Conservation (phyloP, 2,329 filamentous ascomycete genomes). For the Zymoseptoria ardabiliae region DNA sequence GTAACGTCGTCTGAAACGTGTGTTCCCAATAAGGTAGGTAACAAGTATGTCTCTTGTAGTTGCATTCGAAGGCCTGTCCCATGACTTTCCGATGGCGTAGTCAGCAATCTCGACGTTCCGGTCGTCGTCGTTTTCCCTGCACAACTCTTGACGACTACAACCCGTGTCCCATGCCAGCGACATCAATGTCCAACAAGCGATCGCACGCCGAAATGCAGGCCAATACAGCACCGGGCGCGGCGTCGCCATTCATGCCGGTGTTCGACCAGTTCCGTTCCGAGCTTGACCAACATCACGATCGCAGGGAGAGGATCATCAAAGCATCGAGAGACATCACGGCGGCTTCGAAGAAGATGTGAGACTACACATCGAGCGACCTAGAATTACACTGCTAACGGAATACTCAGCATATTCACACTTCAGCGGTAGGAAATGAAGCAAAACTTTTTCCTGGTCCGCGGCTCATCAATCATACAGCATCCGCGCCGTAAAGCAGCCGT, state of each 20-base stretch:
- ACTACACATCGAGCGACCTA: conserved; percentile 4
- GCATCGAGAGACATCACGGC: conserved; percentile 87
- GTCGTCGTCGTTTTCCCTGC: not conserved
- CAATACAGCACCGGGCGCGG: conserved; percentile 5
- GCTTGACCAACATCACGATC: conserved; percentile 89
- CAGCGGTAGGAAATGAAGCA: conserved; percentile 54
- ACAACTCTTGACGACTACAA: not conserved
- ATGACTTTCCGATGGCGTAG: not conserved
- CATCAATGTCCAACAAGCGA: conserved; percentile 10
- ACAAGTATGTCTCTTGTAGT: not conserved
- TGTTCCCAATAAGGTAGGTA: no score
- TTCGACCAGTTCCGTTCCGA: conserved; percentile 82
- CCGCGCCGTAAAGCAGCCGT: conserved; percentile 49
- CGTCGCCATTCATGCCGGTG: conserved; percentile 54
- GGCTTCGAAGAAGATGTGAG: conserved; percentile 92
- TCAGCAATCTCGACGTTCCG: not conserved
- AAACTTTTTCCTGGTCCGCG: conserved; percentile 28
- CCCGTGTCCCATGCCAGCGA: not conserved
- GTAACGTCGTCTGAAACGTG: no score
- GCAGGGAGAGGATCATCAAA: conserved; percentile 83
- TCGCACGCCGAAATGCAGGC: conserved; percentile 17
- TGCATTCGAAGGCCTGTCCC: not conserved
- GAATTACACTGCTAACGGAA: conserved; percentile 15
- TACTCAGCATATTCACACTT: conserved; percentile 67
- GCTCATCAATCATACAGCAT: conserved; percentile 39